Evolutionary conservation across 345 rosid genomes (phyloP), one percentile per base, ranked within the genome.

Genomic region (Murraya paniculata): DNA sequence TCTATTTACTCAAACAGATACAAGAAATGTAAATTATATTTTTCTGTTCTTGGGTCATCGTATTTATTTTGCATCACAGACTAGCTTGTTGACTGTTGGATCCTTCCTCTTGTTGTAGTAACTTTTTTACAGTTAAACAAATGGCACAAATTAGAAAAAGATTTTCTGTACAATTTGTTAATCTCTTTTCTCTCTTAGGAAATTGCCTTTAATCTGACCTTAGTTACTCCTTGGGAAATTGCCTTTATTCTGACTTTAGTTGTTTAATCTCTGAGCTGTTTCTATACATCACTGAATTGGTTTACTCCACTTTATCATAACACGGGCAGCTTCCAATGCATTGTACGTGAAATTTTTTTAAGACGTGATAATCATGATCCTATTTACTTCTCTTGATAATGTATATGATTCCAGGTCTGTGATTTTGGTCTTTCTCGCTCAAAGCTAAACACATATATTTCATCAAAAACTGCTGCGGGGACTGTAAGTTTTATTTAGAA

Each of bases 351-450:
- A 56, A 58, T 30, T 58, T 58, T 19, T 31, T 33, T 75, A 31
- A 18, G 36, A 30, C 21, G 56, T 35, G 16, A 64, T 75, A 48
- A 50, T 79, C 9, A 68, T 82, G 55, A 77, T 73, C 79, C 5
- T 16, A 24, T 82, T 70, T 73, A 72, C 65, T 50, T 82, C 77
- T 36, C 68, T 75, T 59, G 14, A 30, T 74, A 28, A 22, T 11
- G 69, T 2, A 31, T 64, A 48, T 74, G 41, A 64, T 6, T 22
- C 71, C 86, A 88, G 91, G 87, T 89, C 68, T 84, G 87, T 78
- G 90, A 89, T 81, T 89, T 89, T 82, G 91, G 91, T 68, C 90
- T 89, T 72, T 89, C 91, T 39, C 84, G 90, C 59, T 83, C 84
- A 11, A 89, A 87, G 79, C 87, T 87, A 77, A 89, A 85, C 65